A percentile compares a stretch with the other conserved stretches of the same genome.
Conservation (phyloP, 495 filamentous ascomycete species). For the Penicillium argentinense region DNA sequence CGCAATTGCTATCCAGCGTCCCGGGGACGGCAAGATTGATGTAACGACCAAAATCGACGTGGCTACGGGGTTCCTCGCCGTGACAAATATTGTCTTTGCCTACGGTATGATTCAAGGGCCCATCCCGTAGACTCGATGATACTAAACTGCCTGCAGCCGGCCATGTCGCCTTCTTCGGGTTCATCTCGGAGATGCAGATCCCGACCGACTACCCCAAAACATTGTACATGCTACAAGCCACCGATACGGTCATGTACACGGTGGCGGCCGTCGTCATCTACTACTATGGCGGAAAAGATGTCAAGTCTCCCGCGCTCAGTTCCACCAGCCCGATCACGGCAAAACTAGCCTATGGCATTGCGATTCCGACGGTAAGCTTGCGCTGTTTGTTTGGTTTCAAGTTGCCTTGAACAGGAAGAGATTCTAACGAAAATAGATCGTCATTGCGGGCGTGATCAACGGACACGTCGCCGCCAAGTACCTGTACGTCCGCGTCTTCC, state of each 20-base stretch:
- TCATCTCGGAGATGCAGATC: slow-evolving; percentile 72
- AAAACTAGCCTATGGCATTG: slow-evolving; percentile 75
- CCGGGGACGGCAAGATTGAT: slow-evolving; percentile 8
- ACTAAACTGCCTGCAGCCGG: background rate
- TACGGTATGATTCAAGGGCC: slow-evolving; percentile 31
- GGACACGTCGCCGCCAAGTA: slow-evolving; percentile 61
- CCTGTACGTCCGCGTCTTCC: slow-evolving; percentile 62
- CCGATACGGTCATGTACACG: slow-evolving; percentile 63
- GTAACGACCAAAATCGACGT: slow-evolving; percentile 15
- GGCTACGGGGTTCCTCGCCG: slow-evolving; percentile 15
- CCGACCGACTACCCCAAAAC: slow-evolving; percentile 65
- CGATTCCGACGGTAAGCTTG: slow-evolving; percentile 56
- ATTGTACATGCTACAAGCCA: slow-evolving; percentile 57
- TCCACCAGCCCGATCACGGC: slow-evolving; percentile 59
- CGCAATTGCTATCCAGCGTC: slow-evolving; percentile 47
- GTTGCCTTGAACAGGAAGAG: too few species aligned
- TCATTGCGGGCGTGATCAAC: slow-evolving; percentile 54
- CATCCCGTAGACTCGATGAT: background rate
- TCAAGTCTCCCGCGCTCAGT: slow-evolving; percentile 68
- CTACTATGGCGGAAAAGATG: slow-evolving; percentile 61
- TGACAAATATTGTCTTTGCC: slow-evolving; percentile 29
- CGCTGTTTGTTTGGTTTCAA: too few species aligned
- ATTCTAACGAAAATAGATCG: too few species aligned
- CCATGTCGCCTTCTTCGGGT: slow-evolving; percentile 68
- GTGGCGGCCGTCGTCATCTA: slow-evolving; percentile 56